phyloP scores from a whole-genome alignment of 192 early-diverging fungal species.

The Phycomyces blakesleeanus region DNA sequence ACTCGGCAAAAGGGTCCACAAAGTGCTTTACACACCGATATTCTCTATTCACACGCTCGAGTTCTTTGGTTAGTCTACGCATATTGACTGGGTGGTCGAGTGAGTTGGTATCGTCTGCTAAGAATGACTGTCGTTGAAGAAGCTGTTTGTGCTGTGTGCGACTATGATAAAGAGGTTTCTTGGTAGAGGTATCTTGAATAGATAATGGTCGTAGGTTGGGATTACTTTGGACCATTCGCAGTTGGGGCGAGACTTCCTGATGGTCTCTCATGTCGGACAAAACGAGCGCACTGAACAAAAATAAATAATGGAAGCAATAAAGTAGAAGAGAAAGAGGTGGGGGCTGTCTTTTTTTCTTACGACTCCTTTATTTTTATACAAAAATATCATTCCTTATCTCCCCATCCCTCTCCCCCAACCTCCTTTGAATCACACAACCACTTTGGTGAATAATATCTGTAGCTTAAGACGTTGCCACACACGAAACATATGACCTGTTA shows the following conservation, averaged over 20 bases:
- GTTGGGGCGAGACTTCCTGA: no score
- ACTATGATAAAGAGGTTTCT: neutral
- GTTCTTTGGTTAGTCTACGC: conserved; percentile 39
- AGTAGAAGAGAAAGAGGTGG: no score
- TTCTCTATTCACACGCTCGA: conserved; percentile 49
- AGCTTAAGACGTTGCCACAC: conserved; percentile 3
- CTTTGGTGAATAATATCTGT: neutral
- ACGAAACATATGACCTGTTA: conserved; percentile 2
- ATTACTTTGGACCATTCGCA: no score
- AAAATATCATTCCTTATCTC: neutral
- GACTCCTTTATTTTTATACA: neutral
- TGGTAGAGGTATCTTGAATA: no score
- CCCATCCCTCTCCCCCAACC: neutral
- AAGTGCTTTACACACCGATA: conserved; percentile 34
- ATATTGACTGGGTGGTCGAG: conserved; percentile 42
- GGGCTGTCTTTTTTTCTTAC: no score
- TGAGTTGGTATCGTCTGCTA: conserved; percentile 42
- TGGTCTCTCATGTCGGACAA: no score
- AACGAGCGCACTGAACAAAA: no score
- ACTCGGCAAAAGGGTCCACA: conserved; percentile 41
- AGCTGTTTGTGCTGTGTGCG: conserved; percentile 46
- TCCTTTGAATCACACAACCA: conserved; percentile 7
- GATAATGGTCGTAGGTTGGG: no score
- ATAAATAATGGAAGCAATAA: no score
- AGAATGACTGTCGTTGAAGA: conserved; percentile 41